Conservation (phyloP, 2,329 filamentous ascomycete genomes). For the Phaeosphaeriaceae sp. region DNA sequence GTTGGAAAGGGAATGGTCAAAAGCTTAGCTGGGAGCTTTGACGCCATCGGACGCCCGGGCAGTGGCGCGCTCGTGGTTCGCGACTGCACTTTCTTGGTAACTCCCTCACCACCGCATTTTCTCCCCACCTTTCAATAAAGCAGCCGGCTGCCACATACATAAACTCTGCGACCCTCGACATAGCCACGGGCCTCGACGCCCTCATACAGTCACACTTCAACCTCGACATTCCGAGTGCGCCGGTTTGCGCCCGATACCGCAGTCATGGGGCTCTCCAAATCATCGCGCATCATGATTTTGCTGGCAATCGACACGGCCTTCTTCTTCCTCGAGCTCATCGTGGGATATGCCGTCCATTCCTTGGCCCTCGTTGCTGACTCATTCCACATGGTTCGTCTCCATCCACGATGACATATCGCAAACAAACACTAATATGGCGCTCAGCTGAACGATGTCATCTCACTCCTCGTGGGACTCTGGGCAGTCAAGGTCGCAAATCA, state of each 20-base stretch:
- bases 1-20: neutral
- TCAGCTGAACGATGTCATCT: constrained; percentile 95
- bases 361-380: constrained; percentile 94
- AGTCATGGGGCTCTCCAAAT: constrained; percentile 87
- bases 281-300: constrained; percentile 89
- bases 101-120: neutral
- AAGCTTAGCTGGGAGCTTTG: neutral
- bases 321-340: constrained; percentile 86
- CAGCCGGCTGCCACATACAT: neutral
- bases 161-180: neutral
- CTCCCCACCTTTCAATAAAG: neutral
- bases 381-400: constrained; percentile 85
- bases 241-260: constrained; percentile 23
- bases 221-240: constrained; percentile 5
- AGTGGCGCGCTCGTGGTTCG: neutral
- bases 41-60: neutral
- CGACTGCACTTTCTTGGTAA: constrained; percentile 1
- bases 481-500: constrained; percentile 89
- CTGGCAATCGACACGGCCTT: constrained; percentile 88
- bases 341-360: constrained; percentile 85
- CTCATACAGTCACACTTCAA: neutral
- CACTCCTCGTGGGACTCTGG: constrained; percentile 90
- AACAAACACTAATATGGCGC: constrained; percentile 18
- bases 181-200: neutral
- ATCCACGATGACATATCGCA: neutral